These are phyloP conservation scores for Colletotrichum cuscutae DNA, from an alignment of 2,329 filamentous ascomycete species.

Conservation along the genomic window DNA sequence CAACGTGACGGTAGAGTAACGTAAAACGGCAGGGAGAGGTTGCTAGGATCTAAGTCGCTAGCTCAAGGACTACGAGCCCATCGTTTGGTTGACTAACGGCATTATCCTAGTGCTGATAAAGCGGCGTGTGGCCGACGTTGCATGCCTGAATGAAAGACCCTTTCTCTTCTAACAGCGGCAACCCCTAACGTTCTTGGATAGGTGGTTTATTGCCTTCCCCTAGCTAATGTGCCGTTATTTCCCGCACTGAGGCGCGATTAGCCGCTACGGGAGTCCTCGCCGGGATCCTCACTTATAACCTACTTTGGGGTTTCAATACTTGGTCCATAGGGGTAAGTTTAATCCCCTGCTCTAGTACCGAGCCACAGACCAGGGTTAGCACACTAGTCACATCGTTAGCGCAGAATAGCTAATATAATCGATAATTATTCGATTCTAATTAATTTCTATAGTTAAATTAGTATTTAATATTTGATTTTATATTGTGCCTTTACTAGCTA, in stretches of 20 bases:
- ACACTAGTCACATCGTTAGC: too few relatives aligned
- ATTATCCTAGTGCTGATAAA: not conserved
- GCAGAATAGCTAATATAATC: too few relatives aligned
- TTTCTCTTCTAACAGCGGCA: not conserved
- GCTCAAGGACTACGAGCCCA: not conserved
- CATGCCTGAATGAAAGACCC: not conserved
- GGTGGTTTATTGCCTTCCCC: not conserved
- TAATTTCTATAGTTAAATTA: too few relatives aligned
- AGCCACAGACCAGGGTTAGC: too few relatives aligned
- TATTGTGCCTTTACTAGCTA: too few relatives aligned
- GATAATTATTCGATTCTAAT: too few relatives aligned
- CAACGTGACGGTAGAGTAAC: not conserved
- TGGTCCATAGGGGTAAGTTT: too few relatives aligned
- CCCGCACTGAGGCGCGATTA: slow-evolving; percentile 36
- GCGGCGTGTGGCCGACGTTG: not conserved
- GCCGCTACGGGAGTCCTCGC: slow-evolving; percentile 6
- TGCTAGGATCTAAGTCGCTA: accelerated
- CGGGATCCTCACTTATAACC: not conserved
- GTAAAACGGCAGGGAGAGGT: not conserved
- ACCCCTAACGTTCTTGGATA: slow-evolving; percentile 11
- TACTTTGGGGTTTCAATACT: too few relatives aligned
- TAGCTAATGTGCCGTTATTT: slow-evolving; percentile 22
- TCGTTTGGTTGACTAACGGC: not conserved
- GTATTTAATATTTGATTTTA: too few relatives aligned
- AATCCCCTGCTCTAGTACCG: too few relatives aligned